These are phyloP conservation scores for Epichloe hybrida DNA, from an alignment of 2,329 filamentous ascomycete genomes.

Conservation along the genomic window DNA sequence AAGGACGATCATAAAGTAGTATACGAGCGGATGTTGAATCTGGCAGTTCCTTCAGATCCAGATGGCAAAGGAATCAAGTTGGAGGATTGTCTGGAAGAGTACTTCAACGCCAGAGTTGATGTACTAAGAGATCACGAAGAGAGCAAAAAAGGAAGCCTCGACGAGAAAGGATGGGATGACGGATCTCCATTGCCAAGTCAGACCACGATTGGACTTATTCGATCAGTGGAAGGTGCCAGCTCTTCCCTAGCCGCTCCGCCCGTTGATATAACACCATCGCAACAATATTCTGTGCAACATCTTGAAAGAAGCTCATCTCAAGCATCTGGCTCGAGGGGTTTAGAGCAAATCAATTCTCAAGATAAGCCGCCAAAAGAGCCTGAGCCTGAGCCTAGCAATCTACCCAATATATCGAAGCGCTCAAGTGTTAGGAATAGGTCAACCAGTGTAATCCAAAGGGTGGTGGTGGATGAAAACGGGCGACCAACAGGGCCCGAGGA, in stretches of 20 bases:
- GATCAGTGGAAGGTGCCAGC: conserved; percentile 18
- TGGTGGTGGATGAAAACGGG: conserved; percentile 39
- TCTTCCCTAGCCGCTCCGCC: conserved; percentile 24
- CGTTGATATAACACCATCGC: conserved; percentile 14
- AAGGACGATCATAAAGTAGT: conserved; percentile 89
- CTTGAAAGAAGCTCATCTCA: neutral
- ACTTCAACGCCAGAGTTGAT: conserved; percentile 90
- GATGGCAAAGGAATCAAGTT: conserved; percentile 61
- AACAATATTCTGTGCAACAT: neutral
- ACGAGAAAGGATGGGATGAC: conserved; percentile 14
- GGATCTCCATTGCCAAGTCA: conserved; percentile 15
- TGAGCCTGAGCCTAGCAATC: neutral
- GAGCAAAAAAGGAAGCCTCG: conserved; percentile 30
- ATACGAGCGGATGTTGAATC: conserved; percentile 78
- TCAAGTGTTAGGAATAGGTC: conserved; percentile 30
- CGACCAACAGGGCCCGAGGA: conserved; percentile 28
- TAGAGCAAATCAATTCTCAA: neutral
- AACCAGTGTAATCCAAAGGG: conserved; percentile 48
- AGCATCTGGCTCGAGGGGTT: neutral
- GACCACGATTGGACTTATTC: conserved; percentile 22
- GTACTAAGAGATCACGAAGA: conserved; percentile 60
- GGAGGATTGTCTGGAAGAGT: conserved; percentile 84
- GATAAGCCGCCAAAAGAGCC: neutral
- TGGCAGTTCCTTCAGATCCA: conserved; percentile 70
- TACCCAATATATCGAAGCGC: conserved; percentile 1